Evolutionary conservation across 768 basidiomycete species (phyloP).

Genomic region (Leucocoprinus sp.): DNA sequence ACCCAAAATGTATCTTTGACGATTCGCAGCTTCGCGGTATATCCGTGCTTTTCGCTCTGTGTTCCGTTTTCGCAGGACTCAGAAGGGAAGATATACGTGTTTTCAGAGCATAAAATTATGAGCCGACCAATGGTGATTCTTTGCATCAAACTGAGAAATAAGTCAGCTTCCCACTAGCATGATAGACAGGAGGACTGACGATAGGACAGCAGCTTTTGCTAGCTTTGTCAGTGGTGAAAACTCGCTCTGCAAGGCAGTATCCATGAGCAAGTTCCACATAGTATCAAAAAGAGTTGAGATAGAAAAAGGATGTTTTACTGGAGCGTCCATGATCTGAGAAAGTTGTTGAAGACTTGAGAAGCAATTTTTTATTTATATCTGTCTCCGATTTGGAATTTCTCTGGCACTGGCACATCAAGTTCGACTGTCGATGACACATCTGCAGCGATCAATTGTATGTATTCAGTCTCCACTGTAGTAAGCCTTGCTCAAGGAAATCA

Average conservation of each 20-base stretch:
- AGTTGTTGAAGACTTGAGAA: too few species aligned
- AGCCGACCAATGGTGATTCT: constrained; percentile 41
- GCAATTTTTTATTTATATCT: too few species aligned
- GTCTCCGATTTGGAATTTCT: too few species aligned
- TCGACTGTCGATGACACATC: too few species aligned
- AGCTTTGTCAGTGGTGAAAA: constrained; percentile 36
- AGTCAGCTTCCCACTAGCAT: too few species aligned
- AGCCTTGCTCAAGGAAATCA: too few species aligned
- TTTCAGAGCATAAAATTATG: constrained; percentile 32
- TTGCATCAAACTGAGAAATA: too few species aligned
- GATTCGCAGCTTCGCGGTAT: constrained; percentile 43
- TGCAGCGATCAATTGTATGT: too few species aligned
- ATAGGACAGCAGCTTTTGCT: constrained; percentile 38
- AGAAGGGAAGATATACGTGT: constrained; percentile 37
- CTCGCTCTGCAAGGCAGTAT: constrained; percentile 32
- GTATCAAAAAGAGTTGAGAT: constrained; percentile 32
- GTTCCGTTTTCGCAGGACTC: constrained; percentile 10
- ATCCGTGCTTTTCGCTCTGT: constrained; percentile 15
- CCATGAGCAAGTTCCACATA: constrained; percentile 33
- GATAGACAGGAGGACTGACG: too few species aligned
- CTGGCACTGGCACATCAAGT: too few species aligned
- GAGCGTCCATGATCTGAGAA: constrained; percentile 31
- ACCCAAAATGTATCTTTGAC: constrained; percentile 50
- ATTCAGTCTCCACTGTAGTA: too few species aligned
- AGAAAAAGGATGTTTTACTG: constrained; percentile 37